Base-by-base conservation (phyloP, 2,329 filamentous ascomycete genomes). In the Cryphonectria parasitica region DNA sequence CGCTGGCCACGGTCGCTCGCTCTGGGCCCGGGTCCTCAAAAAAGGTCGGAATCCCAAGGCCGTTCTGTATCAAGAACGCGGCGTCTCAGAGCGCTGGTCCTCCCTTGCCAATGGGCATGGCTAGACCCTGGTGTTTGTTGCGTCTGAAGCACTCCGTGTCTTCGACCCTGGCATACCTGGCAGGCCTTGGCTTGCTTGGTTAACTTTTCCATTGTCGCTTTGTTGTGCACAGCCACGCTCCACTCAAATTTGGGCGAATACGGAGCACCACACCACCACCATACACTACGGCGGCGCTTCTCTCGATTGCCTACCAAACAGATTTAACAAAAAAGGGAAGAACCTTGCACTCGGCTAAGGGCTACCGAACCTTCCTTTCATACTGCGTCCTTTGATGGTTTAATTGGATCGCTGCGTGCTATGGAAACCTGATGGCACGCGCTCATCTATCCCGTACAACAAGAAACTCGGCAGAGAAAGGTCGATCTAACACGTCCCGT, bases 151-250 rank as follows among this genome's bases (percentile, higher is more conserved):
- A 67, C 64, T 66, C 70, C 65, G 62, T 60, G 62, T 61, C 56
- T 69, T 60, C 68, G 36, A 65, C 67, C 68, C 25, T 65, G 43
- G 31, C 62, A 39, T 10, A 11, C 36, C 36, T 11, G 36, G 36
- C 25, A 68, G 67, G 68, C 70, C 70, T 73, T 69, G 62, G 63
- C 56, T 39, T 22, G 13, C 13, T 41, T 41, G 41, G 7, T 43
- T 45, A 11, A 31, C 41, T 68, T 70, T 67, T 45, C 19, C n/a
- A 66, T 69, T 66, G 61, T 58, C 43, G 60, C 67, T 45, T 66
- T 19, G 58, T 56, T 13, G 34, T 58, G 69, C 72, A 73, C 70
- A 70, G 72, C 72, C 72, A 72, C 72, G 62, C 67, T 72, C 70
- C 64, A 68, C 70, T 56, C 70, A 67, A 67, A 54, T 58, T 43